Evolutionary conservation across 1,139 yeast species (phyloP), one percentile per base, ranked within the genome.

Genomic region (Scheffersomyces parashehatae): DNA sequence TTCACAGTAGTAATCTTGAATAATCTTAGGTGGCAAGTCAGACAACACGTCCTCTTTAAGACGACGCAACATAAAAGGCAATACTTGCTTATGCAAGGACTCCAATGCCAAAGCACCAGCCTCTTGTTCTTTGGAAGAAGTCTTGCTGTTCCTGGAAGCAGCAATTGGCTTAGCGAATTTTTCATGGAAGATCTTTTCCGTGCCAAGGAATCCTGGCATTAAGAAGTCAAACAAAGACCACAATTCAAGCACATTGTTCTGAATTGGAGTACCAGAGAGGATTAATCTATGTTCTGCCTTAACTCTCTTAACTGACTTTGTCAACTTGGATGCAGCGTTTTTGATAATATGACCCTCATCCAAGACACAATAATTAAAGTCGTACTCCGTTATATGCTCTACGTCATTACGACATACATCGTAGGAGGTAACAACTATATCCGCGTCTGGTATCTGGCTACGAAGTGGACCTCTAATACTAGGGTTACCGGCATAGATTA

Each of bases 281-380:
- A 95, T 85, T 51, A 95, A 77, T 43, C 99, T 73, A 65, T 95
- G 99, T 51, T 91, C 91, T 1, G 99, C 95, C 46, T 77, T 74
- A 28, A 93, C 71, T 49, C 77, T 72, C 61, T 93, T 95, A 10
- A 93, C 97, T 1, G 97, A 84, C 56, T 86, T 87, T 1, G 98
- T 85, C 44, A 95, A 73, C 62, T 91, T 93, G 0, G 98, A 88
- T 40, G 82, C 77, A 0, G 98, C 83, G 62, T 93, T 95, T 68
- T 93, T 93, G 59, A 95, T 93, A 41, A 93, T 90, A 65, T 95
- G 99, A 33, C 99, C 99, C 69, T 95, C 99, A 67, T 95, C 99
- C 51, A 95, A 69, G 6, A 93, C 96, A 70, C 98, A 93, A 60
- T 95, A 95, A 64, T 95, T 93, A 73, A 86, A 95, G 58, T 85